phyloP scores from a whole-genome alignment of 2,329 filamentous ascomycete genomes.

The Colletotrichum scovillei region DNA sequence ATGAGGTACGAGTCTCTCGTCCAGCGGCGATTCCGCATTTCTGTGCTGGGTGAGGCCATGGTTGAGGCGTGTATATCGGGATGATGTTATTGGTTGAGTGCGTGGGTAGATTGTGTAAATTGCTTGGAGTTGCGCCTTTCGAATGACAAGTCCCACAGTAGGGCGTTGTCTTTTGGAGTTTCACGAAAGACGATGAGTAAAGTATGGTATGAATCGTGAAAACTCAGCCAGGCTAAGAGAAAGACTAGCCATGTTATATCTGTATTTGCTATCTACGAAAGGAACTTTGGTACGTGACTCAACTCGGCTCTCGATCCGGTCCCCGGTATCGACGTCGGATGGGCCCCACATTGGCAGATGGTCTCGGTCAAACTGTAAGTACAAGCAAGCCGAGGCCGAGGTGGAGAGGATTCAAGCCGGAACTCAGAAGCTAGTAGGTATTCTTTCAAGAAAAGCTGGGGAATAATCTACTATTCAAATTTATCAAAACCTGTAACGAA shows the following conservation, averaged over 20 bases:
- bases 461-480: too few relatives aligned
- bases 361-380: background rate
- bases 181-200: too few relatives aligned
- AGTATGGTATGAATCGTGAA: too few relatives aligned
- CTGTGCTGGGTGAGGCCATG: constrained; percentile 8
- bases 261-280: background rate
- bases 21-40: constrained; percentile 47
- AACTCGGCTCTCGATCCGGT: background rate
- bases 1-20: constrained; percentile 65
- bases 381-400: background rate
- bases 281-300: background rate
- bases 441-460: too few relatives aligned
- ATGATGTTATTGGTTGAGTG: background rate
- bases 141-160: too few relatives aligned
- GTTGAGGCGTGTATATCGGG: background rate
- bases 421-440: fast-evolving
- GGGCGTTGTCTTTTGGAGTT: too few relatives aligned
- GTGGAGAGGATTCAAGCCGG: background rate
- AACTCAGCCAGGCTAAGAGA: background rate
- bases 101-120: too few relatives aligned
- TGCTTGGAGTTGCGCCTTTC: too few relatives aligned
- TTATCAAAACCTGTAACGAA: too few relatives aligned
- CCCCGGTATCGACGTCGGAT: background rate
- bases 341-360: background rate
- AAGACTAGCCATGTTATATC: background rate